Conservation (phyloP, 495 filamentous ascomycete species). For the Hypoxylon crocopeplum region DNA sequence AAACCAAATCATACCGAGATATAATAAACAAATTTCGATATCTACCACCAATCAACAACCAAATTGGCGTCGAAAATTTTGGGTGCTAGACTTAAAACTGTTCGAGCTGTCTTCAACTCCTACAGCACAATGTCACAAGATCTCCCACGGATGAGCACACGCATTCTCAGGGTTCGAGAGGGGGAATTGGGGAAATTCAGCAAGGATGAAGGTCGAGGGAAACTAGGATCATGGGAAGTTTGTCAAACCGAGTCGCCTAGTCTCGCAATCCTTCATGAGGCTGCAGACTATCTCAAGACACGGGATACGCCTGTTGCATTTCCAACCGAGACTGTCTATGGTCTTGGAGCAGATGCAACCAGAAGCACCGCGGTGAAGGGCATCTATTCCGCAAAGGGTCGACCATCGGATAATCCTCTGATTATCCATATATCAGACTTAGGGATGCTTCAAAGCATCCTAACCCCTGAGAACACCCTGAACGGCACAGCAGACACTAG, state of each 20-base stretch:
- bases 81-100: constrained; percentile 17
- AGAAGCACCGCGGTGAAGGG: constrained; percentile 81
- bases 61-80: constrained; percentile 36
- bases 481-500: constrained; percentile 38
- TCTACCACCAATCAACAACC: neutral
- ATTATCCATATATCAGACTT: constrained; percentile 91
- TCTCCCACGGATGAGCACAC: constrained; percentile 25
- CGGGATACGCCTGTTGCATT: constrained; percentile 85
- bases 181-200: constrained; percentile 31
- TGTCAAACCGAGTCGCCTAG: constrained; percentile 24
- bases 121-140: constrained; percentile 41
- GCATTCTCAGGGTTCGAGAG: constrained; percentile 26
- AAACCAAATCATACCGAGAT: too few relatives aligned
- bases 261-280: constrained; percentile 51
- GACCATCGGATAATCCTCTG: constrained; percentile 92
- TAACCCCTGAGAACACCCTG: constrained; percentile 44
- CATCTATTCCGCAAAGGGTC: constrained; percentile 88
- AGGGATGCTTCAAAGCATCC: constrained; percentile 72
- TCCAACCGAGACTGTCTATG: constrained; percentile 98
- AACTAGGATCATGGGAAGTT: constrained; percentile 36
- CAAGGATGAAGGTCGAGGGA: constrained; percentile 28
- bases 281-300: constrained; percentile 65
- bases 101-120: constrained; percentile 32
- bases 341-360: constrained; percentile 93
- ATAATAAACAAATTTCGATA: neutral